Conservation (phyloP, 805 yeast genomes). For the Sugiyamaella qingdaonensis region DNA sequence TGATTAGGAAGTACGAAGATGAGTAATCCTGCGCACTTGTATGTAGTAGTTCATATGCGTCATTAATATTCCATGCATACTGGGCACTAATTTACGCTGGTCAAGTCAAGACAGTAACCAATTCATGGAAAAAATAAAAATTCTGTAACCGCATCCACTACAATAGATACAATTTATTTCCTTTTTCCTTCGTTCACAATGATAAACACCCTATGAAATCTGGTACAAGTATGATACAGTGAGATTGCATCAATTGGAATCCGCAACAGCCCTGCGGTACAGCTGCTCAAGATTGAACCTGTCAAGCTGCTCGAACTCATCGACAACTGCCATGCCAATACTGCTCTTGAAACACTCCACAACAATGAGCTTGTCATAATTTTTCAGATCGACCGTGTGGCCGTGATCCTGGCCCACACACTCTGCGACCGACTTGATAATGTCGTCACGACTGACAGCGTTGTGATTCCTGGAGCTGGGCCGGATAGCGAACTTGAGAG, state of each 20-base stretch:
- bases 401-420: conserved; percentile 64
- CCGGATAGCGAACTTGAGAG: conserved; percentile 68
- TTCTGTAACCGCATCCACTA: too few relatives aligned
- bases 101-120: too few relatives aligned
- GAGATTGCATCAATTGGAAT: too few relatives aligned
- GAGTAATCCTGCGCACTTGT: too few relatives aligned
- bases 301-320: conserved; percentile 51
- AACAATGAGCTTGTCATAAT: conserved; percentile 70
- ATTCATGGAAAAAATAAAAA: too few relatives aligned
- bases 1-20: too few relatives aligned
- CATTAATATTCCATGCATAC: not conserved
- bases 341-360: conserved; percentile 87
- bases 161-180: too few relatives aligned
- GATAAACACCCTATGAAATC: too few relatives aligned
- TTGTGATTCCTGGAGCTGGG: conserved; percentile 76
- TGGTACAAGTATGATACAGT: too few relatives aligned
- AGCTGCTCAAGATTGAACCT: conserved; percentile 82
- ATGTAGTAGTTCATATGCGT: too few relatives aligned
- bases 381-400: conserved; percentile 75
- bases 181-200: too few relatives aligned
- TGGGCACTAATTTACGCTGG: too few relatives aligned
- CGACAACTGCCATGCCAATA: conserved; percentile 82
- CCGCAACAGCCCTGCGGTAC: not conserved
- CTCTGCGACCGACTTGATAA: conserved; percentile 68
- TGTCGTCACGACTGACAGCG: conserved; percentile 63